Evolutionary conservation across 1,139 yeast genomes (phyloP), one percentile per base, ranked within the genome.

Genomic region (Kurtzmaniella quercitrusa): DNA sequence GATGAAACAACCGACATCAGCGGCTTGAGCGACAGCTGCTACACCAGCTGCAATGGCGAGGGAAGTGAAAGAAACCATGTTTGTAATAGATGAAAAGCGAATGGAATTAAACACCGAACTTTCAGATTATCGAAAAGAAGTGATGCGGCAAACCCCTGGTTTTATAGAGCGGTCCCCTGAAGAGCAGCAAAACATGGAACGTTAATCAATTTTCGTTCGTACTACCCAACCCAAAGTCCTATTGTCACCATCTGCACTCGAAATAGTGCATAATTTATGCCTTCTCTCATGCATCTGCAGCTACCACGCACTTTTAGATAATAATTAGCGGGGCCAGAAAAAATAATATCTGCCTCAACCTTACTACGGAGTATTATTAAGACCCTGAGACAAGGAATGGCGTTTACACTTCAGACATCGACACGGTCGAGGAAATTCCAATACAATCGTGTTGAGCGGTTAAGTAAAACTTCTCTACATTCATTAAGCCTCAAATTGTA

Each of bases 1-100:
- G 42, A 67, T 66, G 42, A 60, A 51, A 62, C 77, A 71, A 43
- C 64, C 70, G 44, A 70, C 75, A 44, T 66, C 58, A 44, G 51
- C 42, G 41, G 73, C 70, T 19, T 36, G 25, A 19, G 38, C 48
- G 34, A 56, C 53, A 48, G 63, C 59, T 36, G 53, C 57, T 34
- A 58, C 61, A 43, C 51, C 49, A 37, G 41, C 33, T 31, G 57
- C 57, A 29, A 40, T 17, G 34, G 51, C 49, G 19, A 53, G 39
- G n/a, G 37, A 29, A 19, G 33, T 43, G 16, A 40, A 23, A 10
- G 39, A 37, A 33, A 40, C 45, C 45, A 43, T 43, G 21, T 27
- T 41, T n/a, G 29, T 27, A 7, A 31, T 27, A 27, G 31, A 11
- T 21, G 8, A 27, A 27, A 27, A 27, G 31, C 31, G 31, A 27